These are phyloP conservation scores for Alternaria rosae DNA, from an alignment of 2,329 filamentous ascomycete species.

Conservation along the genomic window DNA sequence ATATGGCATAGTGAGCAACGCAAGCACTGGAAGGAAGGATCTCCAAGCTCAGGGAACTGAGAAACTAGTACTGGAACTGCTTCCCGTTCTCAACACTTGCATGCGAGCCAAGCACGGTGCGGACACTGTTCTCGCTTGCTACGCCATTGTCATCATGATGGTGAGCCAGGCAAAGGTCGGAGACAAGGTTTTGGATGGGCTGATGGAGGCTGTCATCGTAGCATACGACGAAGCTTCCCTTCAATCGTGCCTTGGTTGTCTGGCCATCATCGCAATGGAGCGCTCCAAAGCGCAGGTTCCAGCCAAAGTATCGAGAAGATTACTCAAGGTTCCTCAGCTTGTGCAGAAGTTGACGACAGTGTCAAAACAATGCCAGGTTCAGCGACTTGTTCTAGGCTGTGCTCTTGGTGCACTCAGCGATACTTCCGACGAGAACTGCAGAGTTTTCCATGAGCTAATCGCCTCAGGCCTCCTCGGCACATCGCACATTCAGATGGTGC, in stretches of 20 bases:
- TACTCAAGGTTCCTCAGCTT: slow-evolving; percentile 70
- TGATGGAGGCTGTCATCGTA: slow-evolving; percentile 87
- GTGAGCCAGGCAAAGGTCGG: slow-evolving; percentile 82
- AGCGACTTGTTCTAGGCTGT: slow-evolving; percentile 76
- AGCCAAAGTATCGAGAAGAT: slow-evolving; percentile 70
- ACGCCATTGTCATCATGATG: slow-evolving; percentile 88
- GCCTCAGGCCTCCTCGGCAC: slow-evolving; percentile 67
- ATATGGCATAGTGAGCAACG: slow-evolving; percentile 79
- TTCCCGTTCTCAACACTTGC: slow-evolving; percentile 77
- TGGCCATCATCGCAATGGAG: slow-evolving; percentile 83
- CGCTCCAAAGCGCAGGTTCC: slow-evolving; percentile 74
- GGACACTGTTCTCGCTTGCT: slow-evolving; percentile 84
- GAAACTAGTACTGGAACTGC: slow-evolving; percentile 72
- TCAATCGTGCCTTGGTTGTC: slow-evolving; percentile 76
- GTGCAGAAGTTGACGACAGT: slow-evolving; percentile 67
- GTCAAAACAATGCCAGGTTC: slow-evolving; percentile 70
- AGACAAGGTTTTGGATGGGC: slow-evolving; percentile 78
- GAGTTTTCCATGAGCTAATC: slow-evolving; percentile 67
- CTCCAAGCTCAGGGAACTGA: slow-evolving; percentile 84
- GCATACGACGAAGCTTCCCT: slow-evolving; percentile 79
- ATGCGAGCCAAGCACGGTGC: slow-evolving; percentile 77
- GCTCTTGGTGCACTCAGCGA: slow-evolving; percentile 58
- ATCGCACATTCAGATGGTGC: slow-evolving; percentile 68
- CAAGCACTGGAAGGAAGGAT: slow-evolving; percentile 76
- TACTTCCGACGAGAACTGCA: slow-evolving; percentile 27